A percentile compares a stretch with the other conserved stretches of the same genome.
phyloP scores from a whole-genome alignment of 345 rosid genomes.

The Lumnitzera racemosa region DNA sequence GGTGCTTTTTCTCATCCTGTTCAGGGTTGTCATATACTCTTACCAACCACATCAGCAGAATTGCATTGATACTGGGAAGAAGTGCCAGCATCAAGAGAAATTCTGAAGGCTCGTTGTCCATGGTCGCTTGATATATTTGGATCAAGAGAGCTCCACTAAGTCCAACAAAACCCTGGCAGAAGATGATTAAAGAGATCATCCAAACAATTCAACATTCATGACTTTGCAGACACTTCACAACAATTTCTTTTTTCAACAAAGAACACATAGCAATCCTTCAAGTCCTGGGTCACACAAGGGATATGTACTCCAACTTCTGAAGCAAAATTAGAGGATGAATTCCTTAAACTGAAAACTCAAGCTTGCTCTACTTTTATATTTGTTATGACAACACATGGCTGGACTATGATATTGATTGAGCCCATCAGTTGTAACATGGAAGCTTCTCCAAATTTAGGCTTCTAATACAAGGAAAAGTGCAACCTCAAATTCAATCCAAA shows the following conservation, averaged over 20 bases:
- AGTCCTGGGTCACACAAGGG: too few relatives aligned
- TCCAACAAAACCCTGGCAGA: constrained; percentile 41
- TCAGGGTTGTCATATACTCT: constrained; percentile 16
- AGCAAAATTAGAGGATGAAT: too few relatives aligned
- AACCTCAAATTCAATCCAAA: too few relatives aligned
- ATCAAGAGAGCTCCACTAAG: constrained; percentile 50
- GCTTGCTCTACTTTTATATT: too few relatives aligned
- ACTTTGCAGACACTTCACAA: neutral
- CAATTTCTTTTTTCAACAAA: neutral
- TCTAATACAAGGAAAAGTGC: too few relatives aligned
- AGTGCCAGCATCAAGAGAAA: constrained; percentile 38
- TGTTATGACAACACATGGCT: too few relatives aligned
- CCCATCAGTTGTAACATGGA: too few relatives aligned
- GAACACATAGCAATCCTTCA: too few relatives aligned
- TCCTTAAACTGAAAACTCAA: too few relatives aligned
- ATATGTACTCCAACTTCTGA: too few relatives aligned
- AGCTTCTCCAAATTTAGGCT: too few relatives aligned
- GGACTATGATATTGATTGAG: too few relatives aligned
- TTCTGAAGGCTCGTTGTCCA: constrained; percentile 21
- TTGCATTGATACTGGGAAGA: constrained; percentile 22
- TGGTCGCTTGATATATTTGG: constrained; percentile 36
- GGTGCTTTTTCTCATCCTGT: constrained; percentile 33
- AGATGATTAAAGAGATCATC: neutral
- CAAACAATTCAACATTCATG: neutral
- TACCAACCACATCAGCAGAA: constrained; percentile 45